phyloP scores from a whole-genome alignment of 2,329 filamentous ascomycete species.

The Chaetomium strumarium region DNA sequence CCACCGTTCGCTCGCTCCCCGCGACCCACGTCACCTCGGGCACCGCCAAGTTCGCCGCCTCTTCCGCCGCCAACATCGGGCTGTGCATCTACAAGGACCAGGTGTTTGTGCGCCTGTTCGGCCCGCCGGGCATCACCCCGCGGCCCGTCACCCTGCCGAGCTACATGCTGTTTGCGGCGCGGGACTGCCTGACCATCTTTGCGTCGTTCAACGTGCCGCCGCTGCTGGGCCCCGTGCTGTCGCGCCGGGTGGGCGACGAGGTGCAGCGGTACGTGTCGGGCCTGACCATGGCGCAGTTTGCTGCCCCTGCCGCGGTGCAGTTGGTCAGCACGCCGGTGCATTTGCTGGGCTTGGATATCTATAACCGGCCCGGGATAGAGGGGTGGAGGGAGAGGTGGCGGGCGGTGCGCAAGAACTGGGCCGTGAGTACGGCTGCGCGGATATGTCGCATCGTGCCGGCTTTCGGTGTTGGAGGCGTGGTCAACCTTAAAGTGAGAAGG shows the following conservation, averaged over 20 bases:
- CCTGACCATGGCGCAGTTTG: slow-evolving; percentile 68
- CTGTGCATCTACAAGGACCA: slow-evolving; percentile 88
- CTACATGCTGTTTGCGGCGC: slow-evolving; percentile 71
- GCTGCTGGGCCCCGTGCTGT: slow-evolving; percentile 64
- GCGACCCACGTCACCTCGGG: slow-evolving; percentile 65
- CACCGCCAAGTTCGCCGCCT: slow-evolving; percentile 73
- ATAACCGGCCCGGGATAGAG: slow-evolving; percentile 59
- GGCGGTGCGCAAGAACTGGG: slow-evolving; percentile 69
- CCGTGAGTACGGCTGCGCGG: slow-evolving; percentile 64
- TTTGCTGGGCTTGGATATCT: slow-evolving; percentile 77
- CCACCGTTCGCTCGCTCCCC: slow-evolving; percentile 53
- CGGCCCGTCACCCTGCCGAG: slow-evolving; percentile 61
- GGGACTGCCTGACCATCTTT: slow-evolving; percentile 86
- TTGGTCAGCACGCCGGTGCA: slow-evolving; percentile 77
- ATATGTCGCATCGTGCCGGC: slow-evolving; percentile 83
- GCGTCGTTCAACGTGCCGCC: slow-evolving; percentile 87
- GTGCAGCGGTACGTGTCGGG: slow-evolving; percentile 46
- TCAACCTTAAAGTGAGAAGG: slow-evolving; percentile 67
- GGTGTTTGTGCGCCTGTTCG: slow-evolving; percentile 77
- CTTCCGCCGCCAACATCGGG: slow-evolving; percentile 74
- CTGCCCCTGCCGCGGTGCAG: slow-evolving; percentile 74
- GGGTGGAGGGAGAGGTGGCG: slow-evolving; percentile 55
- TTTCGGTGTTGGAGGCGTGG: slow-evolving; percentile 81
- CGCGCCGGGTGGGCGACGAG: slow-evolving; percentile 47
- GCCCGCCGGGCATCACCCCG: slow-evolving; percentile 47